These are phyloP conservation scores for Leccinum rimulosum DNA, from an alignment of 768 basidiomycete genomes.

Conservation along the genomic window DNA sequence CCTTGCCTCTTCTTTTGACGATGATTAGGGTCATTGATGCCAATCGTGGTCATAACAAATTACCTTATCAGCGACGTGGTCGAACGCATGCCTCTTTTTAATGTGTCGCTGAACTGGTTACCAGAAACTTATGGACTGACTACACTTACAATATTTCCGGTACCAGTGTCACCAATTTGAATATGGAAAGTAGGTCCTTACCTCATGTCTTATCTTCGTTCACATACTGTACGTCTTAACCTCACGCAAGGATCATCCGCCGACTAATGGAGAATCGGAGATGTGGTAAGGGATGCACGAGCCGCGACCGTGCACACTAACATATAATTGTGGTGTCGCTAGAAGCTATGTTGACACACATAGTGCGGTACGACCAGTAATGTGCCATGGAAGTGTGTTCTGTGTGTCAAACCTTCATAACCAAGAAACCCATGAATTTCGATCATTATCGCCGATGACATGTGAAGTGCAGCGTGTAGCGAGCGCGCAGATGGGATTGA, in stretches of 20 bases:
- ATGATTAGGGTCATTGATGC: slow-evolving; percentile 23
- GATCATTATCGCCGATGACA: background rate
- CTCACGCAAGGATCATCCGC: background rate
- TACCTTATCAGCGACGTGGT: slow-evolving; percentile 19
- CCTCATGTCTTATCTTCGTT: background rate
- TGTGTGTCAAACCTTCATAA: too few relatives aligned
- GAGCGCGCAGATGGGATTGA: background rate
- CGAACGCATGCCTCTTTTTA: slow-evolving; percentile 12
- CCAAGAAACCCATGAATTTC: background rate
- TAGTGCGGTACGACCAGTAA: background rate
- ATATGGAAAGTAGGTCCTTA: background rate
- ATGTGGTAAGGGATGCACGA: background rate
- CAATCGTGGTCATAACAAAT: slow-evolving; percentile 24
- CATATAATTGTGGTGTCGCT: background rate
- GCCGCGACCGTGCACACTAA: background rate
- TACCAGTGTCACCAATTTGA: background rate
- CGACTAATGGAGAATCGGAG: background rate
- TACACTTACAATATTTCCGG: background rate
- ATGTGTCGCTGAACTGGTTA: background rate
- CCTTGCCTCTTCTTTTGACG: background rate
- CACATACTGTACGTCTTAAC: background rate
- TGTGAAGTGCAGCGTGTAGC: background rate
- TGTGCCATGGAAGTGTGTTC: too few relatives aligned
- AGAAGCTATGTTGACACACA: background rate
- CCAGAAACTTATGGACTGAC: background rate